Conservation (phyloP, 192 early-diverging fungal genomes). For the Linnemannia exigua region DNA sequence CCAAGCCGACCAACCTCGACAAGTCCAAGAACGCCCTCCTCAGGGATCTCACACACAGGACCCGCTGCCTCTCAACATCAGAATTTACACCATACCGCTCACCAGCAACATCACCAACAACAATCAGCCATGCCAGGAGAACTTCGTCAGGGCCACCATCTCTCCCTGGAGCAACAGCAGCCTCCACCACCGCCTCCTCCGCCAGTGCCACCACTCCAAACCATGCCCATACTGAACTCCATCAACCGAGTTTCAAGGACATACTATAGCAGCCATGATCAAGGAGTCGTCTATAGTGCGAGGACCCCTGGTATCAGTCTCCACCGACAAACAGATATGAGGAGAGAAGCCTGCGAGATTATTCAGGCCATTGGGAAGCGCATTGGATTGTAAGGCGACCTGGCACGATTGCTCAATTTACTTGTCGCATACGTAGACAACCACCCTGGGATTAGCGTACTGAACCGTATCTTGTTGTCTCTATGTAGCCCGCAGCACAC, state of each 20-base stretch:
- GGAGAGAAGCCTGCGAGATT: conserved; percentile 63
- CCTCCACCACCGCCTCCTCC: conserved; percentile 16
- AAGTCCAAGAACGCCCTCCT: conserved; percentile 47
- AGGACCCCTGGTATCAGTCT: conserved; percentile 32
- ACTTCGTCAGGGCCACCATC: neutral
- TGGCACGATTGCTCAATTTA: neutral
- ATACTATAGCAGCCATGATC: conserved; percentile 53
- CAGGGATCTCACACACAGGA: conserved; percentile 24
- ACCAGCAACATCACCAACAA: neutral
- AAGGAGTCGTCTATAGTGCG: conserved; percentile 30
- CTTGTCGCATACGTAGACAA: neutral
- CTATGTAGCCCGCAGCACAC: conserved; percentile 69
- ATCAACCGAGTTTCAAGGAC: conserved; percentile 54
- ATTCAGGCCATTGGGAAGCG: conserved; percentile 66
- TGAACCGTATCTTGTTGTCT: neutral
- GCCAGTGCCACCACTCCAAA: neutral
- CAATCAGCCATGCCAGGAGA: conserved; percentile 4
- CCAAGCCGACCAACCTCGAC: conserved; percentile 50
- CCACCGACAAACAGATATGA: conserved; percentile 43
- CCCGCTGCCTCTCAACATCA: conserved; percentile 1
- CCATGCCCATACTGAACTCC: conserved; percentile 28
- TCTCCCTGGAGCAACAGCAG: neutral
- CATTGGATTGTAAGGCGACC: conserved; percentile 68
- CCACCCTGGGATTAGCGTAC: neutral
- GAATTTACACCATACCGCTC: neutral